phyloP scores from a whole-genome alignment of 1,284 basidiomycete species.

The Trichosporon ovoides region DNA sequence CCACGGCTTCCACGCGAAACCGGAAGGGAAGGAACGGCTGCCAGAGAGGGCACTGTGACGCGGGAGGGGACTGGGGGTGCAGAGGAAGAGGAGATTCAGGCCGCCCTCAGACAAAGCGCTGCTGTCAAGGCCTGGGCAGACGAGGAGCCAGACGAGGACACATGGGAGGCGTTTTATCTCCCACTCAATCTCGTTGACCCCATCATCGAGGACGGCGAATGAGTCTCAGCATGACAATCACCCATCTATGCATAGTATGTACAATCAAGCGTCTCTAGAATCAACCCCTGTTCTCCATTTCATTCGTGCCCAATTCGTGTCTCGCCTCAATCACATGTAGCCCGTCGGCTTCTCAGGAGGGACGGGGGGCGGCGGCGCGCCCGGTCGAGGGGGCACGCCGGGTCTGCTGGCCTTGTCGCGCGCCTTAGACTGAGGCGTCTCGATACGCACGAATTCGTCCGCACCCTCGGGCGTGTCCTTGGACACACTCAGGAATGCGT shows the following conservation, averaged over 20 bases:
- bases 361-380: neutral
- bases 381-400: neutral
- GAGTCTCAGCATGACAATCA: neutral
- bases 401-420: constrained; percentile 28
- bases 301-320: too few relatives aligned
- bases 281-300: too few relatives aligned
- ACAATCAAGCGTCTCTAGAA: neutral
- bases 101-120: constrained; percentile 10
- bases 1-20: neutral
- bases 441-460: constrained; percentile 73
- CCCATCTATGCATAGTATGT: constrained; percentile 13
- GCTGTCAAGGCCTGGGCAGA: constrained; percentile 30
- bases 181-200: constrained; percentile 33
- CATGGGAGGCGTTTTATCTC: constrained; percentile 42
- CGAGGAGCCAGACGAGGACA: constrained; percentile 32
- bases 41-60: constrained; percentile 65
- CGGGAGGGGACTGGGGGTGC: constrained; percentile 70
- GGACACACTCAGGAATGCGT: constrained; percentile 30
- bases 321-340: neutral
- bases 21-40: constrained; percentile 68
- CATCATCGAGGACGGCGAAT: constrained; percentile 11
- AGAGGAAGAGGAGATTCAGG: constrained; percentile 57
- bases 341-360: neutral
- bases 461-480: neutral
- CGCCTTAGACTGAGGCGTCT: constrained; percentile 55